Base-by-base conservation (phyloP, 139 green algal species). In the Limnomonas spitsbergensis region DNA sequence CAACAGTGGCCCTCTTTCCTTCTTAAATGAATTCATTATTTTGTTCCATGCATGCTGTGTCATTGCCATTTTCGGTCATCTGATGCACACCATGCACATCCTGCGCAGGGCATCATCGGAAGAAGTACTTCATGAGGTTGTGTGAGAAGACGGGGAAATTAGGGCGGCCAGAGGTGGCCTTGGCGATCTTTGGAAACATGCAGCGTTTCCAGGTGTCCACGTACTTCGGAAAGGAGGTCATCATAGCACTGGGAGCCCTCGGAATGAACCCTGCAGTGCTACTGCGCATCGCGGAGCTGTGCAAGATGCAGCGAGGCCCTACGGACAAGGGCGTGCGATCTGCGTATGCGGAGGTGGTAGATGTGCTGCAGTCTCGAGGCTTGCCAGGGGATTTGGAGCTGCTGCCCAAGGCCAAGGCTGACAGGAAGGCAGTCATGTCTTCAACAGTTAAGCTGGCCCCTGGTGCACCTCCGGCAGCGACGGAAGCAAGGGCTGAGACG, bases 51-150 rank as follows among this genome's bases (percentile, higher is more conserved):
- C 47, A 61, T 61, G 47, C 47, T 61, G 47, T 61, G n/a, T n/a
- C n/a, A n/a, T n/a, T n/a, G n/a, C n/a, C n/a, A n/a, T n/a, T n/a
- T n/a, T n/a, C n/a, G n/a, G n/a, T n/a, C n/a, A n/a, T n/a, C n/a
- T n/a, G n/a, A n/a, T n/a, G n/a, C n/a, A n/a, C n/a, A n/a, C n/a
- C 20, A 61, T 61, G 47, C 20, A 61, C 56, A 70, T 9, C 14
- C 29, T 7, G 68, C 36, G 35, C 36, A 74, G 68, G 68, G 68
- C 68, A 74, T 47, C 68, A 74, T 32, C 68, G 68, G 7, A 74
- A 74, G 68, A 74, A 74, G 68, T 74, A 74, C 68, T 74, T 47
- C 68, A 74, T 74, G 68, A 26, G 68, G 7, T 32, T 74, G 68
- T 74, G 68, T 47, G 35, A 74, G 36, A 26, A 35, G 35, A 32